Base-by-base conservation (phyloP, 768 basidiomycete genomes). In the Cystofilobasidium macerans region DNA sequence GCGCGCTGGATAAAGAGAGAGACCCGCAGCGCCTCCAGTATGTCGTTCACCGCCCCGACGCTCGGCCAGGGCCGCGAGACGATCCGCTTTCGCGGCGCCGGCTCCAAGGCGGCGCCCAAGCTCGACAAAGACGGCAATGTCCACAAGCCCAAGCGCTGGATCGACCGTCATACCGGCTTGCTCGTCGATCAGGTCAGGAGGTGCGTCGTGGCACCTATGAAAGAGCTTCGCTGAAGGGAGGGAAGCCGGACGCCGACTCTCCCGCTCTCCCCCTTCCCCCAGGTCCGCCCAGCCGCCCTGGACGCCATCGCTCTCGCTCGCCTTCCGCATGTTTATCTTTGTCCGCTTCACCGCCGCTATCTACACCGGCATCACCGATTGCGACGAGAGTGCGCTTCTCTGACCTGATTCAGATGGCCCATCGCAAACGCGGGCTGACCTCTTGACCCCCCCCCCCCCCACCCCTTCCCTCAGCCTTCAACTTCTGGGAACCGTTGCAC, bases 401-500 rank as follows among this genome's bases (percentile, higher is more conserved):
- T 12, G 0, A 11, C 36, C 36, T 61, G 64, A 40, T 32, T 35
- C 13, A 61, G 26, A 1, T 30, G n/a, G 12, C 26, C 28, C 26
- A 2, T 4, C 53, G 12, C 32, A 13, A 40, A 26, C 12, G 64
- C 16, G 28, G 33, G 35, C 33, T n/a, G 20, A 57, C 59, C 56
- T n/a, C 35, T 24, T 57, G 40, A 56, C 32, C 38, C 57, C 56
- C 47, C 32, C 57, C 64, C 42, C 67, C 43, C 38, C 40, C 58
- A 18, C 65, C 26, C 45, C 48, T 18, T 13, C 45, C 8, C 11
- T 61, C 69, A 99, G 95, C 95, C 16, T 99, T 85, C 82, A 99
- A 99, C 77, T 99, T 95, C 76, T 98, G 90, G 90, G 95, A 98
- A 73, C 95, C 95, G 24, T 78, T 99, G 20, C 95, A 99, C 77